Evolutionary conservation across 1,284 basidiomycete species (phyloP), one percentile per base, ranked within the genome.

Genomic region (Apiotrichum domesticum): DNA sequence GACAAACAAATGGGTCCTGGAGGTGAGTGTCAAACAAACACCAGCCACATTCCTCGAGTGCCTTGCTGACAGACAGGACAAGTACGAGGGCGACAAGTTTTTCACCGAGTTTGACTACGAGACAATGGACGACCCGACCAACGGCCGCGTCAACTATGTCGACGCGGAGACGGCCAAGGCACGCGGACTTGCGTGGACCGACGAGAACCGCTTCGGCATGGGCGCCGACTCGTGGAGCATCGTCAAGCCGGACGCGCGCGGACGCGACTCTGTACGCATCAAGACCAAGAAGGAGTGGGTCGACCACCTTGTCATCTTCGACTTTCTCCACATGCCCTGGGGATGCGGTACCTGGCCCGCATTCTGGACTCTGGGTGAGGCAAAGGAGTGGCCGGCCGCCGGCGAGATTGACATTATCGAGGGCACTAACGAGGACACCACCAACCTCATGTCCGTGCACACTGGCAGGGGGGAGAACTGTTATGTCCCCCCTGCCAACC

Each of bases 371-470:
- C 64, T 82, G 37, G 83, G 81, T 46, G 61, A 77, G 48, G 63
- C 67, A 35, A 13, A 3, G 32, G 79, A 83, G 57, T 92, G 89
- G 89, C 89, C 89, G 4, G 66, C 66, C 3, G 78, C 78, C 0
- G 88, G 89, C 43, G 89, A 93, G 77, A 90, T 93, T 46, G 90
- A 93, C 74, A 90, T 91, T 58, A 79, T 91, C 33, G 91, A 93
- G 76, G 59, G 56, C 35, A 53, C 50, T 54, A 84, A 89, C 68
- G 51, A 44, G 33, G 14, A 51, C 15, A 15, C 46, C 29, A 13
- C 2, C 14, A 61, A 61, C 55, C 47, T 43, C 43, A 37, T 55
- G 37, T 54, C 56, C 2, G 8, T 56, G 52, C 40, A 61, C 58
- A 32, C 57, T 35, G 11, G 56, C 55, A 35, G 46, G 44, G 29